These are phyloP conservation scores for Chiua virens DNA, from an alignment of 768 basidiomycete species.

Conservation along the genomic window DNA sequence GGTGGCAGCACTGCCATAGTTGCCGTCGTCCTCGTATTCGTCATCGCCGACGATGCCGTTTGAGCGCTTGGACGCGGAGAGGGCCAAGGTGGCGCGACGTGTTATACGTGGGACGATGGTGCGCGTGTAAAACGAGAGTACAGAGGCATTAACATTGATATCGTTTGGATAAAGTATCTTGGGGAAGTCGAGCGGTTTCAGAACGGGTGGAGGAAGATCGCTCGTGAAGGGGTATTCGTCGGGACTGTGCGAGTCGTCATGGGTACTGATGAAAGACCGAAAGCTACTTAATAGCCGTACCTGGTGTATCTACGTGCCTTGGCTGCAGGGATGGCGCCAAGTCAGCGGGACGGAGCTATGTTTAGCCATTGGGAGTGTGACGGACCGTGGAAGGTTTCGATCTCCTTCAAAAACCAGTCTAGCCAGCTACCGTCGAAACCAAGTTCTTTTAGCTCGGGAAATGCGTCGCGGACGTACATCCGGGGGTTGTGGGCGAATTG, in stretches of 20 bases:
- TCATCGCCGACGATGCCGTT: conserved; percentile 64
- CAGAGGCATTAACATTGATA: conserved; percentile 85
- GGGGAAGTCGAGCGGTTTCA: conserved; percentile 73
- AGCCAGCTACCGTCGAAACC: conserved; percentile 90
- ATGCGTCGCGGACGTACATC: conserved; percentile 80
- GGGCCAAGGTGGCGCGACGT: conserved; percentile 60
- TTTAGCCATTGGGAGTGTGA: conserved; percentile 6
- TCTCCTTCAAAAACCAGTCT: conserved; percentile 97
- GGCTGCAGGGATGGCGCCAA: conserved; percentile 49
- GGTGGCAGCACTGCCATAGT: conserved; percentile 94
- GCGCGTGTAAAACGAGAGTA: conserved; percentile 85
- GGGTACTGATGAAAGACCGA: not conserved
- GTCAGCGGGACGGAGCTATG: not conserved
- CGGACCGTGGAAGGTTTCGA: conserved; percentile 91
- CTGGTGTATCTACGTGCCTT: conserved; percentile 95
- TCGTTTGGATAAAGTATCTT: conserved; percentile 74
- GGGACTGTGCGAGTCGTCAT: conserved; percentile 55
- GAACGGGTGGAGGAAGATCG: conserved; percentile 78
- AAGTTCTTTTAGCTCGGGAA: conserved; percentile 71
- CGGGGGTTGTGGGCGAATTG: conserved; percentile 93
- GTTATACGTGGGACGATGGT: conserved; percentile 91
- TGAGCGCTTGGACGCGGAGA: conserved; percentile 65
- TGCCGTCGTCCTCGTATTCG: conserved; percentile 90
- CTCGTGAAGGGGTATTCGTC: conserved; percentile 96
- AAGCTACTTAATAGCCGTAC: conserved; percentile 40